Evolutionary conservation across 768 basidiomycete genomes (phyloP), one percentile per base, ranked within the genome.

Genomic region (Hemileccinum impolitum): DNA sequence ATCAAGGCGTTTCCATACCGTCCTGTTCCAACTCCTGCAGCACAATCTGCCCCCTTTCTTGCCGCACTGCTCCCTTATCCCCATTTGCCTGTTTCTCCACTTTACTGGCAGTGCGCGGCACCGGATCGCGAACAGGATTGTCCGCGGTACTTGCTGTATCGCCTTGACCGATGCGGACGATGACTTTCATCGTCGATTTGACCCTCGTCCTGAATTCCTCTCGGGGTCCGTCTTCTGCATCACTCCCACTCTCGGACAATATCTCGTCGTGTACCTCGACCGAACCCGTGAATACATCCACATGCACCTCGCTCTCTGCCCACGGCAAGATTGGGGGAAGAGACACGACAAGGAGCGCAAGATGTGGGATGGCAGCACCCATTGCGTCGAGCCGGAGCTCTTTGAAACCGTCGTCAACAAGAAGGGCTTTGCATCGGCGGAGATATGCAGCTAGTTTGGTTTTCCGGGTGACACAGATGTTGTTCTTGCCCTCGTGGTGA

Each of bases 311-410:
- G 41, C 81, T 77, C 32, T 69, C 64, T 1, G 79, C 56, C 59
- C 80, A 89, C 0, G 90, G 88, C 11, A 94, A 74, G 41, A 85
- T 81, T 3, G 77, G 73, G 0, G 90, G 87, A 25, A 94, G 73
- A 18, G 89, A 84, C 6, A 84, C 76, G 12, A 78, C 70, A 13
- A 95, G 74, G 40, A 81, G 81, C 25, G 87, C 68, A 19, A 91
- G 79, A 58, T 84, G 84, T 3, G 92, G 90, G 49, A 94, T 93
- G 2, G 93, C 90, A 5, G 92, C 92, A 21, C 90, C 92, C 82
- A 94, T 86, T 6, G 89, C 92, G 51, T 78, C 81, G 38, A 94
- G 67, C 64, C 84, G 80, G 28, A 94, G 66, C 5, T 79, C 82
- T 54, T 85, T 85, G 60, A 88, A 90, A 83, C 87, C 90, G 54